These are phyloP conservation scores for Aspergillus affinis DNA, from an alignment of 495 filamentous ascomycete species.

Conservation along the genomic window DNA sequence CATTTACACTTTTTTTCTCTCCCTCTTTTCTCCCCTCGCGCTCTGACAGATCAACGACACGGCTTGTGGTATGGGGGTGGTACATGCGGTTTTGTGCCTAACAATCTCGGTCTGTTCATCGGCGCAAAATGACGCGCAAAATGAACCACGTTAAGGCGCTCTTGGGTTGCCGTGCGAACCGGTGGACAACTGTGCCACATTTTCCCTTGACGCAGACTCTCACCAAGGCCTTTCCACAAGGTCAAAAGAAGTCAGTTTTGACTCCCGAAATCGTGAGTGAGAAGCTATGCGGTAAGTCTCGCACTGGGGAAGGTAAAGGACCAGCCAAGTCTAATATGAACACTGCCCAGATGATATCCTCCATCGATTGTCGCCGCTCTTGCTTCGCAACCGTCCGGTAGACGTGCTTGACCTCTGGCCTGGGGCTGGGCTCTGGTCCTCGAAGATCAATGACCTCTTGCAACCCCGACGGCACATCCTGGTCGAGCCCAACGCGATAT, in stretches of 20 bases:
- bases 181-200: slow-evolving; percentile 11
- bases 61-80: neutral
- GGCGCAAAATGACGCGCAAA: slow-evolving; percentile 13
- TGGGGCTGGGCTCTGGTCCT: slow-evolving; percentile 70
- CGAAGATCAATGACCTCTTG: slow-evolving; percentile 68
- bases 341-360: slow-evolving; percentile 46
- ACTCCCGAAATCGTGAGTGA: slow-evolving; percentile 54
- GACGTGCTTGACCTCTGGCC: slow-evolving; percentile 87
- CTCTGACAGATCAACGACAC: too few relatives aligned
- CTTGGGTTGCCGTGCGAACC: slow-evolving; percentile 7
- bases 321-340: neutral
- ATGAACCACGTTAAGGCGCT: too few relatives aligned
- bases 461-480: slow-evolving; percentile 78
- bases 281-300: slow-evolving; percentile 57
- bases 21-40: too few relatives aligned
- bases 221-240: slow-evolving; percentile 8
- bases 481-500: slow-evolving; percentile 63
- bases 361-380: slow-evolving; percentile 55
- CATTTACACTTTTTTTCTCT: neutral
- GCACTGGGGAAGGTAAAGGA: neutral
- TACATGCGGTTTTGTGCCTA: neutral
- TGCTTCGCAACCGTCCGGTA: slow-evolving; percentile 63
- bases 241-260: neutral
- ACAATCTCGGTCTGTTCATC: neutral
- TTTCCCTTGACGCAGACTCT: slow-evolving; percentile 25